Conservation (phyloP, 805 yeast genomes). For the Metschnikowia orientalis region DNA sequence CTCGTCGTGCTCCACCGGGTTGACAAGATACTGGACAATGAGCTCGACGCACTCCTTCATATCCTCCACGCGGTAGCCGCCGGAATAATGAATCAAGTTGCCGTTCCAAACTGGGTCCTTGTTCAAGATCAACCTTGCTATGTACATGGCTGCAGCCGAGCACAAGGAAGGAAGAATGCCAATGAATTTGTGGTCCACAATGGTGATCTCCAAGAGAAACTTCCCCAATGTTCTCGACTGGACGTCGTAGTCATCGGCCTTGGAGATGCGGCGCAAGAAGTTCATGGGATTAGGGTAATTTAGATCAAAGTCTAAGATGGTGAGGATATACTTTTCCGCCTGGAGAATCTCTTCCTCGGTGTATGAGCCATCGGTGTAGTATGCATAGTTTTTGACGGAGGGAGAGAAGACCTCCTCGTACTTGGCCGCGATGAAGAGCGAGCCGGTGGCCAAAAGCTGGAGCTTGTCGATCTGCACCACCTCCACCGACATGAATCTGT, state of each 20-base stretch:
- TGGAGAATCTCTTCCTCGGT: slow-evolving; percentile 74
- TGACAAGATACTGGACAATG: slow-evolving; percentile 69
- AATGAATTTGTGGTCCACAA: slow-evolving; percentile 71
- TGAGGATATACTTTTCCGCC: slow-evolving; percentile 77
- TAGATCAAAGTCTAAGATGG: slow-evolving; percentile 67
- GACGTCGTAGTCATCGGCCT: slow-evolving; percentile 85
- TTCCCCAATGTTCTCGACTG: slow-evolving; percentile 82
- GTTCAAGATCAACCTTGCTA: slow-evolving; percentile 70
- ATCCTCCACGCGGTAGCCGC: slow-evolving; percentile 76
- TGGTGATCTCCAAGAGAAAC: slow-evolving; percentile 71
- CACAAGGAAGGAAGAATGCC: slow-evolving; percentile 71
- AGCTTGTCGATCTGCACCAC: slow-evolving; percentile 71
- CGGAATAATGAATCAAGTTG: slow-evolving; percentile 84
- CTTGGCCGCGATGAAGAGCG: slow-evolving; percentile 85
- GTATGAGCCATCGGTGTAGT: slow-evolving; percentile 82
- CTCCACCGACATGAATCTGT: slow-evolving; percentile 74
- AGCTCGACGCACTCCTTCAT: slow-evolving; percentile 67
- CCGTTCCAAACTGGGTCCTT: slow-evolving; percentile 72
- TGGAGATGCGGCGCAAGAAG: slow-evolving; percentile 80
- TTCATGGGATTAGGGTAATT: slow-evolving; percentile 88
- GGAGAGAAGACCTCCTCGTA: slow-evolving; percentile 91
- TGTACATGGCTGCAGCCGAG: slow-evolving; percentile 85
- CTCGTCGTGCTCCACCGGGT: slow-evolving; percentile 86
- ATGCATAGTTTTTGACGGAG: slow-evolving; percentile 77
- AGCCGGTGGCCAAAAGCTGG: slow-evolving; percentile 82